Conservation (phyloP, 1,284 basidiomycete genomes). For the Cutaneotrichosporon cutaneum region DNA sequence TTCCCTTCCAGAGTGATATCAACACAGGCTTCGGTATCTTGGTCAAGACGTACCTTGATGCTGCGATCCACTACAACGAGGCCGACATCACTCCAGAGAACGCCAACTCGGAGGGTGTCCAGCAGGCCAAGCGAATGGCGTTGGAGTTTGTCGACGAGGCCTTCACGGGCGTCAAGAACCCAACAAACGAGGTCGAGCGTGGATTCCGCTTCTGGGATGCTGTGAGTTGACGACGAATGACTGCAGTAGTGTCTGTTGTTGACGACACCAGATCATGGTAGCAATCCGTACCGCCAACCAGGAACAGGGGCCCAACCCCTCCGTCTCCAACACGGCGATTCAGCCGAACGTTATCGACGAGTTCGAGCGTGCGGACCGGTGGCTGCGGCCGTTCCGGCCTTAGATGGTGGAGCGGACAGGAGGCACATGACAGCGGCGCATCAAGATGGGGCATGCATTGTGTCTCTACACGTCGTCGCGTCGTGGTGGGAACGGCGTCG, state of each 20-base stretch:
- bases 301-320: conserved; percentile 72
- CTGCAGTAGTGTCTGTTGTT: conserved; percentile 15
- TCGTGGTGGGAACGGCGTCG: background rate
- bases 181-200: conserved; percentile 83
- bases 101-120: conserved; percentile 70
- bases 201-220: conserved; percentile 99
- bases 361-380: conserved; percentile 90
- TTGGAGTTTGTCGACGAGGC: conserved; percentile 89
- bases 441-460: background rate
- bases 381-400: conserved; percentile 87
- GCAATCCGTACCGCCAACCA: conserved; percentile 80
- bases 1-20: conserved; percentile 92
- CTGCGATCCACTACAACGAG: conserved; percentile 76
- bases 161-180: conserved; percentile 83
- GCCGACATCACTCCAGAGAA: conserved; percentile 59
- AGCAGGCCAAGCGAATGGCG: conserved; percentile 79
- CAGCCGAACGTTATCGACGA: conserved; percentile 72
- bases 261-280: conserved; percentile 66
- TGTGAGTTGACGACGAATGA: conserved; percentile 59
- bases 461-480: background rate
- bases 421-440: background rate
- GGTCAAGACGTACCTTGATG: conserved; percentile 92
- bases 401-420: conserved; percentile 49
- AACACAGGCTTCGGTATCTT: conserved; percentile 98
- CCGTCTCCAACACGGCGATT: conserved; percentile 53